phyloP scores from a whole-genome alignment of 2,329 filamentous ascomycete species.

The Stylonectria norvegica region DNA sequence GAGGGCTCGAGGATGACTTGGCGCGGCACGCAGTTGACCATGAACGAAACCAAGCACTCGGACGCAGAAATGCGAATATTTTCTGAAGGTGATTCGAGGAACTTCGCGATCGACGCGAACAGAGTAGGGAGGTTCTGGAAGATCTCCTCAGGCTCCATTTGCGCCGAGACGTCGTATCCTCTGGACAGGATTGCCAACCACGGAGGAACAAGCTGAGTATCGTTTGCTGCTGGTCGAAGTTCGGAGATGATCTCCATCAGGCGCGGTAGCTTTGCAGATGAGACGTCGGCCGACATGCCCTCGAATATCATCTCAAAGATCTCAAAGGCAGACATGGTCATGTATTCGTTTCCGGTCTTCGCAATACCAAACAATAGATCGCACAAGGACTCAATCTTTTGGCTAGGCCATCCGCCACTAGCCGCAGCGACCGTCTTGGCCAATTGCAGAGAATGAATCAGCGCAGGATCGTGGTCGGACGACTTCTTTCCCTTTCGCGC shows the following conservation, averaged over 20 bases:
- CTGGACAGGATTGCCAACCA: conserved; percentile 96
- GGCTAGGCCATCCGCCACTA: conserved; percentile 92
- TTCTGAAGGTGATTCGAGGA: conserved; percentile 81
- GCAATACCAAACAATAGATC: conserved; percentile 87
- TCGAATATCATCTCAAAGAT: conserved; percentile 97
- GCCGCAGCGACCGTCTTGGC: conserved; percentile 85
- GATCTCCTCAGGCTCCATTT: conserved; percentile 84
- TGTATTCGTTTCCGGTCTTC: conserved; percentile 85
- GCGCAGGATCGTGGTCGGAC: conserved; percentile 68
- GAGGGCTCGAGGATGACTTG: conserved; percentile 83
- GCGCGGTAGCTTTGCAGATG: conserved; percentile 83
- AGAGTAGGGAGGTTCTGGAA: conserved; percentile 86
- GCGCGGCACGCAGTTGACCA: conserved; percentile 83
- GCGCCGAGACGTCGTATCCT: conserved; percentile 89
- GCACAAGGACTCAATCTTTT: conserved; percentile 89
- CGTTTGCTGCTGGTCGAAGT: conserved; percentile 84
- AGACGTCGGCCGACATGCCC: conserved; percentile 82
- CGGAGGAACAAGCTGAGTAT: conserved; percentile 88
- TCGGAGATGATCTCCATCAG: conserved; percentile 90
- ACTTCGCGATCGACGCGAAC: conserved; percentile 74
- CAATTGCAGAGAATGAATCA: conserved; percentile 89
- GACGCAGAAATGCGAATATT: conserved; percentile 94
- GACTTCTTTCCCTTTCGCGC: conserved; percentile 64
- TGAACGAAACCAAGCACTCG: conserved; percentile 89
- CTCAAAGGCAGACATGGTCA: conserved; percentile 94